Base-by-base conservation (phyloP, 805 yeast genomes). In the Candida nanaspora region DNA sequence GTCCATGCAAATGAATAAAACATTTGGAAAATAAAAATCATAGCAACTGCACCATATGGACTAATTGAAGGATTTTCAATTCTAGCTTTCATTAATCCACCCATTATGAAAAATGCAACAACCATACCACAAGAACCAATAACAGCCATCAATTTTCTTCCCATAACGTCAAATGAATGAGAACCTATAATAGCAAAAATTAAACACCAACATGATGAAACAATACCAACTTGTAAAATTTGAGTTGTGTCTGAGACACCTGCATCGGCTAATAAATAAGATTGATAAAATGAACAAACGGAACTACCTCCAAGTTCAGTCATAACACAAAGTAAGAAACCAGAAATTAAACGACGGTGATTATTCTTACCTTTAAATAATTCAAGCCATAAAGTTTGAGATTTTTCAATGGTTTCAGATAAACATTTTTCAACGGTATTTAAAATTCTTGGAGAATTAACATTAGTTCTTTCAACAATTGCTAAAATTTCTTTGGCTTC, bases 21-120 rank as follows among this genome's bases (percentile, higher is more conserved):
- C 39, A 56, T 49, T 53, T 65, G 62, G 65, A 61, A 70, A 32
- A 73, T 50, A 64, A 72, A 74, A 40, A 75, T 72, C 76, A 74
- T 68, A 7, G 74, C 74, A n/a, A 54, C 37, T 14, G 49, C 38
- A 21, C 45, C 48, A 41, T 50, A 41, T 31, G 48, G 40, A 28
- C 44, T 39, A 22, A 40, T 39, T 1, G 34, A 19, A 6, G 35
- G 32, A 5, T 41, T 41, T 21, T 40, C 39, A 27, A 40, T 41
- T 38, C 41, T 37, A 4, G 35, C 39, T 26, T 45, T 44, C 16
- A 46, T 43, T 32, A 53, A 43, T 10, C 51, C 56, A 16, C 55
- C 56, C 37, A 53, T 27, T 13, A 49, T 41, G 37, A 47, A 48
- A 33, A 51, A 47, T 21, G 48, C 49, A 21, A 48, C 34, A 21